phyloP scores from a whole-genome alignment of 768 basidiomycete genomes.

The Tulasnella sp. region DNA sequence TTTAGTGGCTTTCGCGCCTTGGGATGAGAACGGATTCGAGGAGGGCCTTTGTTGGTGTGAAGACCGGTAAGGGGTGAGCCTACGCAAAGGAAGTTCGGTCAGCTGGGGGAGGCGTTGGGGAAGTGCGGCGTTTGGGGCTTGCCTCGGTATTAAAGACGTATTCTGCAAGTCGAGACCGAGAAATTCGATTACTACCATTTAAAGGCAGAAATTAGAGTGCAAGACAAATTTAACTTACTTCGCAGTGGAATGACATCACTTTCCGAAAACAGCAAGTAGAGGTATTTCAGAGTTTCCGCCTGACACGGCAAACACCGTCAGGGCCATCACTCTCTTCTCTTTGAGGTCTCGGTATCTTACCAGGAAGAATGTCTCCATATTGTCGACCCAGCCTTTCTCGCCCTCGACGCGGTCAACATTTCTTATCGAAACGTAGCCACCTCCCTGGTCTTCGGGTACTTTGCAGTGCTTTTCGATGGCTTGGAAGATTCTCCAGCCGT shows the following conservation, averaged over 20 bases:
- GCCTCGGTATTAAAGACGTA: conserved; percentile 94
- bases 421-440: conserved; percentile 75
- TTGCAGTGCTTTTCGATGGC: conserved; percentile 79
- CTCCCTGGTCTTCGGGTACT: conserved; percentile 41
- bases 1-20: background rate
- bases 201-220: conserved; percentile 3
- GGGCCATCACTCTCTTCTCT: background rate
- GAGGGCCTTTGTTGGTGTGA: conserved; percentile 36
- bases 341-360: conserved; percentile 32
- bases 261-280: conserved; percentile 81
- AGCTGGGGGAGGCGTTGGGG: conserved; percentile 8
- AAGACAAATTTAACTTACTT: conserved; percentile 46
- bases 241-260: conserved; percentile 60
- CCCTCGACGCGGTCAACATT: conserved; percentile 74
- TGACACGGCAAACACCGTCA: conserved; percentile 29
- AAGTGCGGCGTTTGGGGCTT: conserved; percentile 18
- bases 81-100: conserved; percentile 25
- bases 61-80: conserved; percentile 68
- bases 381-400: conserved; percentile 54
- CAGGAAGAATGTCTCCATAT: conserved; percentile 95
- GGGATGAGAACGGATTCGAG: background rate
- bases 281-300: conserved; percentile 88
- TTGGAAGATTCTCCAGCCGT: conserved; percentile 85
- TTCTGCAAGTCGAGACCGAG: conserved; percentile 36
- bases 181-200: conserved; percentile 19